Conservation (phyloP, 305 asterid genomes). For the Fraxinus albicans region DNA sequence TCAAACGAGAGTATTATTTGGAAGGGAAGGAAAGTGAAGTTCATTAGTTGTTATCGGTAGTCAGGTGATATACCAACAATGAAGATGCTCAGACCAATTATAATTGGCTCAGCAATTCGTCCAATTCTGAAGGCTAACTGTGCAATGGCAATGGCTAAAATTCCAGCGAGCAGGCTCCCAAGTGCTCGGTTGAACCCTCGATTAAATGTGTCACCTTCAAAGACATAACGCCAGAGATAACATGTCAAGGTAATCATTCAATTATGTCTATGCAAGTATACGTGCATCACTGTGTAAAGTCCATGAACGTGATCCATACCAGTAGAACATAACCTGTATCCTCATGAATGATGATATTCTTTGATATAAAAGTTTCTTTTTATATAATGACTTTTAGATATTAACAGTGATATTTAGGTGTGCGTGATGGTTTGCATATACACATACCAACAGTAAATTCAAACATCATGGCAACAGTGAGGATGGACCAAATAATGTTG, state of each 20-base stretch:
- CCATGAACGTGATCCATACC: background rate
- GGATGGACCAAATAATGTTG: conserved; percentile 58
- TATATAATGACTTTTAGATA: too few species aligned
- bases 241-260: background rate
- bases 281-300: background rate
- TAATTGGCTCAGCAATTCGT: conserved; percentile 46
- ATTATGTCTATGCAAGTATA: background rate
- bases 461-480: conserved; percentile 73
- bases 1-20: background rate
- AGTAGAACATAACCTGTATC: background rate
- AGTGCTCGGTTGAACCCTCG: conserved; percentile 68
- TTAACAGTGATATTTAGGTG: background rate
- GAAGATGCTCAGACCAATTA: conserved; percentile 70
- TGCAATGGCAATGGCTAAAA: conserved; percentile 45
- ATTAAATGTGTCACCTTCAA: conserved; percentile 58
- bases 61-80: conserved; percentile 42
- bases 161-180: conserved; percentile 64
- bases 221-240: background rate
- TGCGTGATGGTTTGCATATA: background rate
- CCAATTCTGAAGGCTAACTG: conserved; percentile 53
- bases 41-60: background rate
- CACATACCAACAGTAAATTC: conserved; percentile 70
- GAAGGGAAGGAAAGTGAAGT: background rate
- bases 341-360: background rate
- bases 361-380: background rate